Evolutionary conservation across 2,329 filamentous ascomycete genomes (phyloP).

Genomic region (Ascosphaera apis): DNA sequence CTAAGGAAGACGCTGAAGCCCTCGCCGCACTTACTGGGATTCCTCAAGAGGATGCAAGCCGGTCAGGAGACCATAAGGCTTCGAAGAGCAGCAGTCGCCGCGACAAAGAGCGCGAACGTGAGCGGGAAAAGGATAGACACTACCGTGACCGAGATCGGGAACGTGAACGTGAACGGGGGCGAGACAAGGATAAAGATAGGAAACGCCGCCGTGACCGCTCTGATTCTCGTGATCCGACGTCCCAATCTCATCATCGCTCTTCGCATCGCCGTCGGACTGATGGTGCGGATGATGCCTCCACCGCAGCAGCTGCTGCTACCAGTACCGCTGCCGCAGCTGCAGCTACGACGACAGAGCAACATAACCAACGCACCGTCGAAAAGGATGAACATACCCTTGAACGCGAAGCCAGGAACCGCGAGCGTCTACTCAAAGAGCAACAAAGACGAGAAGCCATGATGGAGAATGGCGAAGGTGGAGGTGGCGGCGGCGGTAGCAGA

Average conservation of each 20-base stretch:
- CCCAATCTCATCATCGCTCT: conserved; percentile 16
- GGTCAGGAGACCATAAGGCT: no score
- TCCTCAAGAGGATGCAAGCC: no score
- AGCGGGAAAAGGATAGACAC: conserved; percentile 22
- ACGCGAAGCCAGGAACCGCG: conserved; percentile 41
- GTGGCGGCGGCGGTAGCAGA: conserved; percentile 8
- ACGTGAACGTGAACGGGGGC: conserved; percentile 11
- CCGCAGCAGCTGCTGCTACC: conserved; percentile 44
- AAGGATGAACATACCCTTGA: conserved; percentile 54
- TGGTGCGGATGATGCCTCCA: conserved; percentile 73
- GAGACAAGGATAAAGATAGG: conserved; percentile 10
- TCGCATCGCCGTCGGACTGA: conserved; percentile 28
- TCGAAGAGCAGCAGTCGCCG: conserved; percentile 1
- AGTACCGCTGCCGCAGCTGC: conserved; percentile 16
- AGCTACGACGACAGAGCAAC: neutral
- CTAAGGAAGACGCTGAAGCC: no score
- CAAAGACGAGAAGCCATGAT: conserved; percentile 36
- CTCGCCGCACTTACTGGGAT: no score
- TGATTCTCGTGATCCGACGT: conserved; percentile 12
- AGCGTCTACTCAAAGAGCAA: conserved; percentile 40
- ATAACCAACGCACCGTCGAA: conserved; percentile 6
- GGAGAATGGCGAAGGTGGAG: conserved; percentile 11
- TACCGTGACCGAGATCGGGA: conserved; percentile 27
- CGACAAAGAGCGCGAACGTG: conserved; percentile 11
- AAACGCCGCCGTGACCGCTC: conserved; percentile 21